Base-by-base conservation (phyloP, 2,329 filamentous ascomycete species). In the Aspergillus sp. region DNA sequence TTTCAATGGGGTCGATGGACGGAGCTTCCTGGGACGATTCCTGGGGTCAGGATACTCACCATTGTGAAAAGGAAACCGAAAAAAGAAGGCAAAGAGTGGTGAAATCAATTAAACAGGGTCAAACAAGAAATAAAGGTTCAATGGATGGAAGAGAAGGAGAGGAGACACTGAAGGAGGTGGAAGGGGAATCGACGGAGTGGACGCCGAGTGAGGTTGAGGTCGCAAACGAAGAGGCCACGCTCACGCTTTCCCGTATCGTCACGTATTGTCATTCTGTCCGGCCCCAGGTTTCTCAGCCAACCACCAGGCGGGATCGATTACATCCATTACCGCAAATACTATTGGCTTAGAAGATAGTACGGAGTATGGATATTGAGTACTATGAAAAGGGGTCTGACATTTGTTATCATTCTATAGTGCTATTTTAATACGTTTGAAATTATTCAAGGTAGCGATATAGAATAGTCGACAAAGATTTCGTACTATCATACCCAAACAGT, bases 221-320 rank as follows among this genome's bases (percentile, higher is more conserved):
- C 53, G 60, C 52, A 53, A 58, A 54, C 52, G 60, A 62, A 64
- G 60, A 63, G 61, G 61, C 59, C 61, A 64, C 61, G 61, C 59
- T 62, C 59, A 59, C 60, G 55, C 43, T 60, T 61, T 60, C 54
- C 40, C 44, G 52, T 55, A 56, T 54, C 32, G 54, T 58, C 47
- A 58, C 43, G 26, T 30, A 30, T 11, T 9, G 26, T 30, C 26
- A 30, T 30, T 30, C 9, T 30, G 26, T 36, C 16, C 33, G 45
- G 32, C 52, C 52, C 52, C 54, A 40, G 47, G 17, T 44, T 40
- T 16, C 10, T 45, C 33, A 46, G 26, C 50, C 47, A 55, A 49
- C 24, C 32, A 44, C 14, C 30, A 16, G 2, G 17, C 22, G 22
- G 26, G 10, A 30, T 30, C 10, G 26, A 30, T 30, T 30, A 30